Base-by-base conservation (phyloP, 176 grass and related monocot species). In the Typha latifolia region DNA sequence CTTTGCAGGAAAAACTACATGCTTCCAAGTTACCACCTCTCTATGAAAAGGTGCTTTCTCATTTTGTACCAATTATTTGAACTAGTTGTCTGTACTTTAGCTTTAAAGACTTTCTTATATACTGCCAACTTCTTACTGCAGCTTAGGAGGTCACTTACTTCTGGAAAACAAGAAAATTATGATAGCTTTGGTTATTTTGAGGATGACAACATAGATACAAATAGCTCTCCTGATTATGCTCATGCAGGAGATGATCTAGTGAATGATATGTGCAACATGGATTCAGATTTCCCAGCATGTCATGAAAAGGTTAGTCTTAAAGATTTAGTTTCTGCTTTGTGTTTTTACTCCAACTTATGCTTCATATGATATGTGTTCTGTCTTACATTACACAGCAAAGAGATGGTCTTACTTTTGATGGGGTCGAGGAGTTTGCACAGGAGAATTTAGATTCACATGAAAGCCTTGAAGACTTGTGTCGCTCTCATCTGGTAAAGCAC, bases 401-500 rank as follows among this genome's bases (percentile, higher is more conserved):
- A 67, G 72, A 32, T 68, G 72, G 68, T 70, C 49, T 37, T 70
- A 37, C 52, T 49, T 63, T 67, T 70, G 64, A 67, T 26, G 78
- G 43, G 27, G 48, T 65, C 70, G 74, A 37, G 72, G 79, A n/a
- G 51, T 48, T 80, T 24, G 65, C 73, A 32, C 83, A 87, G 51
- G 81, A 74, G 9, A 75, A 66, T 69, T 48, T 63, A 27, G 78
- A 85, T 72, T 78, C 51, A 37, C 65, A 77, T 77, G 73, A 27
- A 79, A 93, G 48, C 78, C 85, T 99, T 62, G 94, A 85, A 1
- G 84, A 87, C 49, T 85, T 99, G 79, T 93, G 94, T 67, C 78
- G 53, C 24, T 84, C 48, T 29, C 94, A 99, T 72, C 74, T 93
- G 85, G 94, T 99, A 81, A 86, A 74, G 53, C 7, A 43, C 37